phyloP scores from a whole-genome alignment of 2,329 filamentous ascomycete genomes.

The Fusarium sambucinum region DNA sequence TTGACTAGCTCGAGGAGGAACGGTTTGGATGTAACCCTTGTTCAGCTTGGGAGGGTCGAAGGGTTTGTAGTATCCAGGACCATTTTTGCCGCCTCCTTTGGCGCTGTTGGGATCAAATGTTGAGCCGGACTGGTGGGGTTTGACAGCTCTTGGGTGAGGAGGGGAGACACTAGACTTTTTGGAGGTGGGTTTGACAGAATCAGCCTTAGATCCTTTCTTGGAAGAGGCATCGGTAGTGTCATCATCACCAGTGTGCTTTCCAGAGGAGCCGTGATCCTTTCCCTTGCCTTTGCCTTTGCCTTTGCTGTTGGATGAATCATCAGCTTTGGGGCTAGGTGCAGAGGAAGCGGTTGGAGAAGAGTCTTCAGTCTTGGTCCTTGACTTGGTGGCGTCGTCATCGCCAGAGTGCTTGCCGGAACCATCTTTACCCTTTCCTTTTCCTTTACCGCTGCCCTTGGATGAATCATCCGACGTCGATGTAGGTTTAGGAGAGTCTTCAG shows the following conservation, averaged over 20 bases:
- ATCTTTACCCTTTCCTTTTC: too few species aligned
- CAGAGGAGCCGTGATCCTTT: neutral
- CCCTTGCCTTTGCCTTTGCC: neutral
- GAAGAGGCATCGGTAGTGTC: neutral
- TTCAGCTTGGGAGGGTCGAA: slow-evolving; percentile 17
- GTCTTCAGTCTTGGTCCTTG: neutral
- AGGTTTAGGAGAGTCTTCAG: neutral
- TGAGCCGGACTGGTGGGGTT: slow-evolving; percentile 4
- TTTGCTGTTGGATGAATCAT: neutral
- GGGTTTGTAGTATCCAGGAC: neutral
- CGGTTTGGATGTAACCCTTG: slow-evolving; percentile 15
- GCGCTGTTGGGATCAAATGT: slow-evolving; percentile 16
- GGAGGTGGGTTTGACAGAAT: neutral
- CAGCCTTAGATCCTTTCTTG: neutral
- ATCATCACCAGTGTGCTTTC: neutral
- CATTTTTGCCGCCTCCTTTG: slow-evolving; percentile 22
- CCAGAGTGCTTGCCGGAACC: neutral
- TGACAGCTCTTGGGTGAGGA: neutral
- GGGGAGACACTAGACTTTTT: neutral
- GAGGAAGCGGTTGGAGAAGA: too few species aligned
- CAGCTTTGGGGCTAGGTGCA: too few species aligned
- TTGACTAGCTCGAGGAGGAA: slow-evolving; percentile 1
- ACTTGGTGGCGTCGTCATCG: neutral
- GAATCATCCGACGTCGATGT: neutral
- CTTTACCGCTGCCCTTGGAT: too few species aligned